Evolutionary conservation across 2,329 filamentous ascomycete species (phyloP).

Genomic region (Xylaria sp.): DNA sequence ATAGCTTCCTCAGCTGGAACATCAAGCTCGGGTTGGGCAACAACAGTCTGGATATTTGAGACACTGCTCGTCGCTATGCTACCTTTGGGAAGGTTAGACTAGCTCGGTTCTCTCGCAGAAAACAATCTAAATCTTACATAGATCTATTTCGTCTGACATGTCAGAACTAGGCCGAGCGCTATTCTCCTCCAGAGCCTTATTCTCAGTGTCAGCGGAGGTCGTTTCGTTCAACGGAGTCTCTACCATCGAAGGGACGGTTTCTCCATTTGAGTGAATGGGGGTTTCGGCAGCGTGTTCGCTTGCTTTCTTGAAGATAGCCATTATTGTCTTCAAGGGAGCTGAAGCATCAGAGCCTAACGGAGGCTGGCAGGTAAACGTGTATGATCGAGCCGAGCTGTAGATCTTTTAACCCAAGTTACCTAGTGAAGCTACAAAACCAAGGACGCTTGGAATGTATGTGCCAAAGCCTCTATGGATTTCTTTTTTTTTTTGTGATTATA

Average conservation of each 20-base stretch:
- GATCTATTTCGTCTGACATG: background rate
- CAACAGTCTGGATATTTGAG: background rate
- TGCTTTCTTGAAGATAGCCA: background rate
- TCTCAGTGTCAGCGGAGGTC: background rate
- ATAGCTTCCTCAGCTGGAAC: background rate
- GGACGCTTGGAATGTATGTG: background rate
- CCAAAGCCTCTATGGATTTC: background rate
- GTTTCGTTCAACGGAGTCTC: background rate
- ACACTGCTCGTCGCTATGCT: no score
- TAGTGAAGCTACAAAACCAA: background rate
- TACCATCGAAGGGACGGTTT: background rate
- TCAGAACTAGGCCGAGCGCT: background rate
- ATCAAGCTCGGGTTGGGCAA: background rate
- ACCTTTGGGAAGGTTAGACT: background rate
- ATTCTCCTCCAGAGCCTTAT: background rate
- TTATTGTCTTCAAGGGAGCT: no score
- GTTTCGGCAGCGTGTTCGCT: background rate
- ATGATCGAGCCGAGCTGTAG: background rate
- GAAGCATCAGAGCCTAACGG: no score
- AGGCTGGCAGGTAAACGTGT: background rate
- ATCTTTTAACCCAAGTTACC: background rate
- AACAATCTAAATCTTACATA: background rate
- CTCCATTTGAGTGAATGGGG: background rate
- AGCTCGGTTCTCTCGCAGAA: background rate
- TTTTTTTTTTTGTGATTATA: no score